Conservation (phyloP, 306 rosid genomes). For the Prunus mira region DNA sequence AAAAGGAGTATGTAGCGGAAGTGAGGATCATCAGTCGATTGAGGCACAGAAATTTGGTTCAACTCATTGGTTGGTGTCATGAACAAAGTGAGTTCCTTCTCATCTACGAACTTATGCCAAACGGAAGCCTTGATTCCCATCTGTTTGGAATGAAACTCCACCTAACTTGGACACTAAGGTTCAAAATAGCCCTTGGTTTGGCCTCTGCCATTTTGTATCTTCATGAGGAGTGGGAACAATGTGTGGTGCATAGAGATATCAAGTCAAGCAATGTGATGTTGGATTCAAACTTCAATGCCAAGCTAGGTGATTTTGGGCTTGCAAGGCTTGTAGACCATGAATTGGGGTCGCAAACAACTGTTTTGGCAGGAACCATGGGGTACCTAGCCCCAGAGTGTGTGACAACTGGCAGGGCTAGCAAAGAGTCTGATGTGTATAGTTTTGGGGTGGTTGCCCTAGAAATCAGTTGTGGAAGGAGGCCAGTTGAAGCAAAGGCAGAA, state of each 20-base stretch:
- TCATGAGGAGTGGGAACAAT: constrained; percentile 85
- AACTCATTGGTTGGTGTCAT: constrained; percentile 84
- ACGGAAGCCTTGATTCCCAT: constrained; percentile 82
- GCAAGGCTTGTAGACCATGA: constrained; percentile 73
- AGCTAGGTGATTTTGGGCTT: constrained; percentile 76
- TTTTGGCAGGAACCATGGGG: constrained; percentile 74
- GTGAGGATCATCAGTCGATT: constrained; percentile 63
- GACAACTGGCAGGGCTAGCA: constrained; percentile 66
- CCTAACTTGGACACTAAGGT: constrained; percentile 51
- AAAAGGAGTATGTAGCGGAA: constrained; percentile 67
- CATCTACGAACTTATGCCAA: constrained; percentile 64
- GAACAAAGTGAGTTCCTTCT: constrained; percentile 64
- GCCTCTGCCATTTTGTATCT: constrained; percentile 64
- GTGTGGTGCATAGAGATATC: constrained; percentile 76
- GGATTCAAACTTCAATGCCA: constrained; percentile 66
- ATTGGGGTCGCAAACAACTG: constrained; percentile 65
- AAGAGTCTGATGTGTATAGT: constrained; percentile 68
- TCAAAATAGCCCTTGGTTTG: constrained; percentile 59
- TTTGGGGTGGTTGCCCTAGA: constrained; percentile 77
- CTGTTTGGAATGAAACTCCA: constrained; percentile 40
- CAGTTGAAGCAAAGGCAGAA: constrained; percentile 48
- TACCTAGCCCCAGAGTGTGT: constrained; percentile 74
- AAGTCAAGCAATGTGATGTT: constrained; percentile 75
- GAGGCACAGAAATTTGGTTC: constrained; percentile 70
- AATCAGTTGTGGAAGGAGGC: constrained; percentile 66